Evolutionary conservation across 129 eudicot species (phyloP).

Genomic region (Calendula officinalis): DNA sequence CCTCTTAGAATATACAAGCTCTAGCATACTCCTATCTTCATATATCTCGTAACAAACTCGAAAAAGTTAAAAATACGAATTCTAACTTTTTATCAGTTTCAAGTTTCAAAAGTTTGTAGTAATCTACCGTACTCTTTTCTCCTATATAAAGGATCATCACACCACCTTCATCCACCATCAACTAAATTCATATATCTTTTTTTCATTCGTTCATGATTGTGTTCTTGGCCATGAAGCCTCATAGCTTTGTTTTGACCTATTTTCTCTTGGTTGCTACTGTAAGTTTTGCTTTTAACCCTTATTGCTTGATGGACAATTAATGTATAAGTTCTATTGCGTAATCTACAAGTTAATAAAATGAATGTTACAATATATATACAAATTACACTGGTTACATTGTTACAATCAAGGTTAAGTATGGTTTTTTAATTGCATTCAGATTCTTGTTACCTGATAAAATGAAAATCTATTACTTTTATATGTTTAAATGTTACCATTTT

Average conservation of each 20-base stretch:
- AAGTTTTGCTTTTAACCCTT: background rate
- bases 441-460: background rate
- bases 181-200: background rate
- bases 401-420: background rate
- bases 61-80: conserved; percentile 11
- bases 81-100: background rate
- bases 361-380: conserved; percentile 3
- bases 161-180: conserved; percentile 7
- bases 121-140: background rate
- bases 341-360: background rate
- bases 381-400: background rate
- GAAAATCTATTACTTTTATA: background rate
- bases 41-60: background rate
- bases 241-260: conserved; percentile 12
- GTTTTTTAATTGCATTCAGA: background rate
- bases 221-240: conserved; percentile 6
- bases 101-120: conserved; percentile 1
- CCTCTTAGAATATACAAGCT: background rate
- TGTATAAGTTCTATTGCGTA: background rate
- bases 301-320: background rate
- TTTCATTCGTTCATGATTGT: background rate
- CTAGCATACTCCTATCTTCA: background rate
- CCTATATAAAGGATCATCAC: conserved; percentile 18
- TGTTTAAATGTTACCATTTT: background rate
- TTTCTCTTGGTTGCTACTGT: conserved; percentile 19